Conservation (phyloP, 192 early-diverging fungal genomes). For the Funneliformis mosseae region DNA sequence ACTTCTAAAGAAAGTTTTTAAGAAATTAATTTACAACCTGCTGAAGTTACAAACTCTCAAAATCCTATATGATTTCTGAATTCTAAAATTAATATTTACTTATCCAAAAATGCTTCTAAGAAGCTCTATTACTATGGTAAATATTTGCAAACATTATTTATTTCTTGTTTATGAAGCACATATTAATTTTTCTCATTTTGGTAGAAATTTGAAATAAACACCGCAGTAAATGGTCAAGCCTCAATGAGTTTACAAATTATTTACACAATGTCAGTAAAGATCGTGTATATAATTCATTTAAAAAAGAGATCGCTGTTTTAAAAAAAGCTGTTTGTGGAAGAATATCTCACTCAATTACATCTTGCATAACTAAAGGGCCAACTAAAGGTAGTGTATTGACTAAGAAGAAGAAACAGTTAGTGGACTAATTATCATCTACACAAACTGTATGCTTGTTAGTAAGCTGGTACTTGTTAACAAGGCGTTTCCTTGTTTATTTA, state of each 20-base stretch:
- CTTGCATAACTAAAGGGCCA: neutral
- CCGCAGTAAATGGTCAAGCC: conserved; percentile 2
- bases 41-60: too few relatives aligned
- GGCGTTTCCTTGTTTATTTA: too few relatives aligned
- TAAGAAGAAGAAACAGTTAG: neutral
- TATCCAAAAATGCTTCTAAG: too few relatives aligned
- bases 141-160: neutral
- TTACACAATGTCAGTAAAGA: conserved; percentile 6
- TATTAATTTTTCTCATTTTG: neutral
- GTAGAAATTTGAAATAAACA: neutral
- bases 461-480: neutral
- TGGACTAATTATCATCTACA: neutral
- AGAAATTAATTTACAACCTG: too few relatives aligned
- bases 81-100: too few relatives aligned
- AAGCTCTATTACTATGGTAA: too few relatives aligned
- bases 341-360: neutral
- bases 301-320: conserved; percentile 7
- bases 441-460: neutral
- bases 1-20: too few relatives aligned
- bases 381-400: neutral
- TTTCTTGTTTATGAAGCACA: conserved; percentile 16
- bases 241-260: conserved; percentile 15
- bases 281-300: conserved; percentile 2
- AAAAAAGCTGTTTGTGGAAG: neutral
- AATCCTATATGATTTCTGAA: too few relatives aligned